Evolutionary conservation across 148 eudicot species (phyloP).

Genomic region (Rhododendron ferrugineum): DNA sequence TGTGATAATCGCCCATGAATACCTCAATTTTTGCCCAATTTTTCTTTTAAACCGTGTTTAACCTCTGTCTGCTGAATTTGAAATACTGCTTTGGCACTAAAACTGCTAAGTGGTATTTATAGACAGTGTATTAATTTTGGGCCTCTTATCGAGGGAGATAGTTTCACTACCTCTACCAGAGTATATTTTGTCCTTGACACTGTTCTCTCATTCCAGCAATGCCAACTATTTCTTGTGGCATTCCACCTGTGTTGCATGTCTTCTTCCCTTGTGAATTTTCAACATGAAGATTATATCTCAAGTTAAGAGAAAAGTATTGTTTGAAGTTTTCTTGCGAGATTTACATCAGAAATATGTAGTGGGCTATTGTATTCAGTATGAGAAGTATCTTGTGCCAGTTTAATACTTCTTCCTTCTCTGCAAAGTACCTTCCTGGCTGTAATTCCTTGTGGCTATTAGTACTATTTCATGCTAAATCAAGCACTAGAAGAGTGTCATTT

Average conservation of each 20-base stretch:
- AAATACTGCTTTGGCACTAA: neutral
- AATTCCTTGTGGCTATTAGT: neutral
- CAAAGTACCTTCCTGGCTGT: neutral
- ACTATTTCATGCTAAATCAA: neutral
- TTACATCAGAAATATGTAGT: neutral
- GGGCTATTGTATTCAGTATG: neutral
- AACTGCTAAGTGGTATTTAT: neutral
- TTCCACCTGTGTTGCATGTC: neutral
- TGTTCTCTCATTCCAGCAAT: neutral
- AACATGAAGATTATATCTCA: neutral
- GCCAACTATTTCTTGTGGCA: neutral
- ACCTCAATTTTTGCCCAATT: neutral
- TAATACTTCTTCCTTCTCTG: neutral
- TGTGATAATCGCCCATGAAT: neutral
- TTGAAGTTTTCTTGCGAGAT: neutral
- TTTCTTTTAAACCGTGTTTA: neutral
- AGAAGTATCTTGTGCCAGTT: neutral
- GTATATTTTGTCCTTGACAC: neutral
- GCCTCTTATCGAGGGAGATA: neutral
- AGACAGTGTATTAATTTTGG: neutral
- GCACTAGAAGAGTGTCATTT: neutral
- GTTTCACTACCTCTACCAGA: neutral
- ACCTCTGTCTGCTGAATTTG: neutral
- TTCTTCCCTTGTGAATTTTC: neutral
- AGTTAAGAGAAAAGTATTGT: neutral